Conservation (phyloP, 768 basidiomycete species). For the Russula foetens region DNA sequence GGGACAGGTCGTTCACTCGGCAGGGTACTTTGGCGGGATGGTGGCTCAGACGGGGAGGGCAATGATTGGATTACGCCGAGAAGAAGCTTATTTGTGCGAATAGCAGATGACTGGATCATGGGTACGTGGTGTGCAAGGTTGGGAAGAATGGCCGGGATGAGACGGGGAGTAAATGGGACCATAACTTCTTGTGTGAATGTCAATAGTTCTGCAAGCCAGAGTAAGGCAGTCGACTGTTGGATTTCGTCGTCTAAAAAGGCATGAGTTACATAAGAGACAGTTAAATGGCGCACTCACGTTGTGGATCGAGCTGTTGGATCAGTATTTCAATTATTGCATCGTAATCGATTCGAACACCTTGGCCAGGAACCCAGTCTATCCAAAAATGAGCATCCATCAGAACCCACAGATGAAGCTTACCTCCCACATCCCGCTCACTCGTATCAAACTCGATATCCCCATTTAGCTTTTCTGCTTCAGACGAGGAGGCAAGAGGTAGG, state of each 20-base stretch:
- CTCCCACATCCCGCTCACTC: conserved; percentile 54
- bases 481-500: conserved; percentile 27
- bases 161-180: conserved; percentile 87
- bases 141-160: conserved; percentile 88
- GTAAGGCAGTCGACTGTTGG: conserved; percentile 88
- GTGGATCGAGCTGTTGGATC: conserved; percentile 73
- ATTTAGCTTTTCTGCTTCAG: conserved; percentile 19
- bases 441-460: conserved; percentile 34
- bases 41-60: conserved; percentile 58
- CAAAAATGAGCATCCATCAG: background rate
- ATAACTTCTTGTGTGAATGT: conserved; percentile 85
- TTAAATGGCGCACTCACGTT: conserved; percentile 40
- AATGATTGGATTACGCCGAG: conserved; percentile 79
- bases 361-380: conserved; percentile 84
- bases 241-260: conserved; percentile 73
- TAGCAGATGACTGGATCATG: conserved; percentile 83
- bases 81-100: conserved; percentile 78
- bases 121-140: conserved; percentile 89
- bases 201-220: conserved; percentile 89
- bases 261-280: background rate
- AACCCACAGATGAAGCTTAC: conserved; percentile 1
- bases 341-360: conserved; percentile 89
- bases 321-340: conserved; percentile 90
- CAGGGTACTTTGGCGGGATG: conserved; percentile 27
- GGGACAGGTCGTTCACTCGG: conserved; percentile 22